Conservation (phyloP, 2,329 filamentous ascomycete species). For the Neodidymelliopsis sp. region DNA sequence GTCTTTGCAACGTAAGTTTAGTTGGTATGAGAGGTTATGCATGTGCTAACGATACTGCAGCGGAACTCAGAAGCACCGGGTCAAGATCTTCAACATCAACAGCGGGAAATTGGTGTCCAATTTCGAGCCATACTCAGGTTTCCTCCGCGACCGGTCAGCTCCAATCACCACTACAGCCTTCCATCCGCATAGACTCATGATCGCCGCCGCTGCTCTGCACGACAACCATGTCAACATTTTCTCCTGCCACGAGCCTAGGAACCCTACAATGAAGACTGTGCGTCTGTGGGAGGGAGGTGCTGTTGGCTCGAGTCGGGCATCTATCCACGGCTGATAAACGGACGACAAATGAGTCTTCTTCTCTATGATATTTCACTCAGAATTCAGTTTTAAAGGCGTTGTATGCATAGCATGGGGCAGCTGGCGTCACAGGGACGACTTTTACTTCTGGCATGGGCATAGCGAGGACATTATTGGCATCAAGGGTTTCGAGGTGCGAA, state of each 20-base stretch:
- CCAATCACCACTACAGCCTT: constrained; percentile 91
- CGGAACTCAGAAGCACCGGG: constrained; percentile 84
- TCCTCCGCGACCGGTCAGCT: constrained; percentile 79
- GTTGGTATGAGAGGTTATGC: background rate
- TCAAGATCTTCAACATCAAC: constrained; percentile 88
- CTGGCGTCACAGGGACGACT: constrained; percentile 6
- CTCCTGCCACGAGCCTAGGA: constrained; percentile 52
- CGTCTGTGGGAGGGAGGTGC: constrained; percentile 44
- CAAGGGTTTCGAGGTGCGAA: constrained; percentile 3
- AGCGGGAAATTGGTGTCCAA: constrained; percentile 80
- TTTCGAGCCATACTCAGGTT: constrained; percentile 89
- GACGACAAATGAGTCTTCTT: background rate
- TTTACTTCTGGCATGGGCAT: constrained; percentile 13
- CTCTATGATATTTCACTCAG: background rate
- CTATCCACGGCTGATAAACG: constrained; percentile 22
- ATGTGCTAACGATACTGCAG: constrained; percentile 55
- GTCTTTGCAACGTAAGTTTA: constrained; percentile 72
- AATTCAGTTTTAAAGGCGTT: background rate
- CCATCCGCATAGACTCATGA: constrained; percentile 91
- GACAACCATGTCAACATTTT: constrained; percentile 93
- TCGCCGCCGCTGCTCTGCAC: constrained; percentile 84
- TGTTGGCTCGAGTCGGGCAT: constrained; percentile 27
- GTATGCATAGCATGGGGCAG: constrained; percentile 10
- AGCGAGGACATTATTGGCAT: constrained; percentile 17
- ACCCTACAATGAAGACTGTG: constrained; percentile 36